Base-by-base conservation (phyloP, 257 asterid genomes). In the Osmanthus fragrans region DNA sequence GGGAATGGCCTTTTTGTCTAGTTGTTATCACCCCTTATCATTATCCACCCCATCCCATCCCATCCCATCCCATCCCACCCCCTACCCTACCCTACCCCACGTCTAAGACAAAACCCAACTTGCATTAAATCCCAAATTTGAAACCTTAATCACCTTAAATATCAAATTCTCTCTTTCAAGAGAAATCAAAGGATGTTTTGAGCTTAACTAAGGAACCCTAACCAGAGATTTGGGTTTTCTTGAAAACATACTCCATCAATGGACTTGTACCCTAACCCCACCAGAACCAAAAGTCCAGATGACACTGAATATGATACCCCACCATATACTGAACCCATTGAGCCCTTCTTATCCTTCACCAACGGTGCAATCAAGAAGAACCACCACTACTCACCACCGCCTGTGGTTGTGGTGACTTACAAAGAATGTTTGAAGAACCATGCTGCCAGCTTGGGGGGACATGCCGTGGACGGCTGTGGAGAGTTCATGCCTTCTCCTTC, bases 401-500 rank as follows among this genome's bases (percentile, higher is more conserved):
- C 83, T 36, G 58, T 67, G 30, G 30, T 45, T 64, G 30, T 36
- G 77, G 85, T 45, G 80, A 19, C 80, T 0, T 88, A 87, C 73
- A 82, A 63, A 75, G 93, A 88, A 71, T 92, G 97, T 83, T 83
- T 88, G 84, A 92, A 86, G 79, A 92, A 92, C 86, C 96, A 90
- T 72, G 97, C 97, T 18, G 96, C 93, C 19, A 72, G 70, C 47
- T 51, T 89, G 0, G 97, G 95, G 21, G 91, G 88, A 76, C 92
- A 89, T 76, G 95, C 95, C 36, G 83, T 92, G n/a, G 97, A 92
- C 79, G 97, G 96, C 15, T 92, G 97, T 76, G 96, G 97, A 42
- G 97, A 89, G 76, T 92, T 88, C 83, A 84, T 89, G 89, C 80
- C 92, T 6, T 80, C 89, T 7, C 77, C 85, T 9, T 19, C 82